A percentile compares a stretch with the other conserved stretches of the same genome.
Evolutionary conservation across 2,329 filamentous ascomycete species (phyloP).

Genomic region (Calonectria ilicicola): DNA sequence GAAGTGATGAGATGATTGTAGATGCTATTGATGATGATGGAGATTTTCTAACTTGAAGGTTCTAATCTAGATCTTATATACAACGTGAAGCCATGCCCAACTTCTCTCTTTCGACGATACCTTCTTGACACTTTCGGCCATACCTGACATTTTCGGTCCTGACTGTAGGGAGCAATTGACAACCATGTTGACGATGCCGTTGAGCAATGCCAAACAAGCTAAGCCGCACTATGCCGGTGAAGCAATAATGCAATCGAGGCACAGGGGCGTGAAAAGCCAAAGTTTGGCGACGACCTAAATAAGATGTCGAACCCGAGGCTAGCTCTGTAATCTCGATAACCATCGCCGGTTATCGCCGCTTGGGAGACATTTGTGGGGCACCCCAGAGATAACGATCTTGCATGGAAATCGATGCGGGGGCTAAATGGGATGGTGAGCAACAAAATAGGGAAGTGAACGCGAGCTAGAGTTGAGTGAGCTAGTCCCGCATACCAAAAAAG

Average conservation of each 20-base stretch:
- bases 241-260: not conserved
- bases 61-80: conserved; percentile 5
- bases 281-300: not conserved
- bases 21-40: not conserved
- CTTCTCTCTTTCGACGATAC: not conserved
- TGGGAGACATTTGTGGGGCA: not conserved
- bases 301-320: not conserved
- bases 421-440: not conserved
- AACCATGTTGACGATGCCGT: not conserved
- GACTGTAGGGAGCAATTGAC: not conserved
- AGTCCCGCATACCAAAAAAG: not conserved
- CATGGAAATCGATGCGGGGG: not conserved
- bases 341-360: not conserved
- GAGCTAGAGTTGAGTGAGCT: not conserved
- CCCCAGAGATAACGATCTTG: not conserved
- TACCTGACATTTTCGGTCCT: not conserved
- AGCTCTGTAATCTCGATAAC: not conserved
- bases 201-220: not conserved
- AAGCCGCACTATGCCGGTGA: not conserved
- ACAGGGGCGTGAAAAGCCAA: not conserved
- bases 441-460: not conserved
- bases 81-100: not conserved
- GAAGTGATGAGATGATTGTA: not conserved
- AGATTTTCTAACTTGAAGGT: not conserved
- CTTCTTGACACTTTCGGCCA: not conserved